Conservation (phyloP, 228 moss, liverwort and hornwort genomes). For the Sphagnum magellanicum region DNA sequence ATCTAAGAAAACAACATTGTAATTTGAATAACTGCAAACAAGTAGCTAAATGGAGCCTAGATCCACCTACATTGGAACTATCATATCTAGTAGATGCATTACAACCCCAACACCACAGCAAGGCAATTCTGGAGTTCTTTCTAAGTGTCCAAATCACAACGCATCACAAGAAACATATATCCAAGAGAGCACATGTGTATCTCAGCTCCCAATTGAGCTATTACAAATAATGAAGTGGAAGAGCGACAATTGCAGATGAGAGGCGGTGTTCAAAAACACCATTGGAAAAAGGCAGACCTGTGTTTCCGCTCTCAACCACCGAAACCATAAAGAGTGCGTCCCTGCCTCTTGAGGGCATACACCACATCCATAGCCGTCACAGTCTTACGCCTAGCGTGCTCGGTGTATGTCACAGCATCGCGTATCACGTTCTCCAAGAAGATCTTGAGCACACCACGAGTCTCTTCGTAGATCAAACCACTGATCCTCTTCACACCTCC, state of each 20-base stretch:
- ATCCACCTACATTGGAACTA: no score
- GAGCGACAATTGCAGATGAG: not conserved
- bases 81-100: no score
- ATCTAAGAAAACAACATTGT: no score
- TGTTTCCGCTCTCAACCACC: not conserved
- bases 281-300: not conserved
- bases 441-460: conserved; percentile 6
- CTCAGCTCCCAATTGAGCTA: no score
- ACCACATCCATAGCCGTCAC: conserved; percentile 12
- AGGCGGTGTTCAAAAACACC: conserved; percentile 13
- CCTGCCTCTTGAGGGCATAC: conserved; percentile 9
- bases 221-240: no score
- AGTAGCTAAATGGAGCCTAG: no score
- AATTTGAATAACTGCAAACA: no score
- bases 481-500: conserved; percentile 10
- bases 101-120: no score
- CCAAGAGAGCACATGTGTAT: no score
- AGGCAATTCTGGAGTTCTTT: no score
- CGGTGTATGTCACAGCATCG: conserved; percentile 10
- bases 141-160: no score
- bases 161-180: accelerated
- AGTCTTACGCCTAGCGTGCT: conserved; percentile 12
- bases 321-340: conserved; percentile 5
- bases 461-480: conserved; percentile 4
- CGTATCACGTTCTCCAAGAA: conserved; percentile 10